phyloP scores from a whole-genome alignment of 1,284 basidiomycete species.

The Lentinus polychrous region DNA sequence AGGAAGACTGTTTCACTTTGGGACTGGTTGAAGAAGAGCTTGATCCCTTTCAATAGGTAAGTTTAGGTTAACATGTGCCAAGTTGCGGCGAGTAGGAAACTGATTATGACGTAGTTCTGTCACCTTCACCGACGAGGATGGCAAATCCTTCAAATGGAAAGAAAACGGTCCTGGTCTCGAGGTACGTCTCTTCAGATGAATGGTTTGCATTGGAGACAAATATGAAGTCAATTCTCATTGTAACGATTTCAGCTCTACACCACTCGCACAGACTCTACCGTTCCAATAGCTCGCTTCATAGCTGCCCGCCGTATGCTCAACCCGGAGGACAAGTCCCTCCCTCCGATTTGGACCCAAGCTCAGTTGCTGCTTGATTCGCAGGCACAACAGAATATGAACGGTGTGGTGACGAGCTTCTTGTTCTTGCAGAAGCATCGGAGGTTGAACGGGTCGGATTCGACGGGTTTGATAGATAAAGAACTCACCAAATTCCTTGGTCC shows the following conservation, averaged over 20 bases:
- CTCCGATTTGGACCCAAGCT: slow-evolving; percentile 17
- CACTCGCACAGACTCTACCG: slow-evolving; percentile 22
- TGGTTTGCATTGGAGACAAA: no score
- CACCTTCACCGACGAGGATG: slow-evolving; percentile 29
- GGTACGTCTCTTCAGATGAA: slow-evolving; percentile 20
- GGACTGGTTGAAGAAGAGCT: slow-evolving; percentile 36
- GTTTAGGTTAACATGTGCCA: no score
- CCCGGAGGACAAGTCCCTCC: slow-evolving; percentile 14
- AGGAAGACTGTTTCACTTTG: slow-evolving; percentile 19
- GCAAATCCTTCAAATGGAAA: slow-evolving; percentile 35
- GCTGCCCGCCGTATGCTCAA: slow-evolving; percentile 22
- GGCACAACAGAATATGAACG: slow-evolving; percentile 29
- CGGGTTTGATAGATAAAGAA: no score
- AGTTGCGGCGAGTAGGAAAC: no score
- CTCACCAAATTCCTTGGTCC: no score
- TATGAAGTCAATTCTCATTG: no score
- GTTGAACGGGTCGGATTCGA: slow-evolving; percentile 17
- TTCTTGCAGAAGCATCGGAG: slow-evolving; percentile 27
- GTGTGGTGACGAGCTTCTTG: slow-evolving; percentile 33
- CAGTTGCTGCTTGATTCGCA: slow-evolving; percentile 27
- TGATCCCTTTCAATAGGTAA: slow-evolving; percentile 37
- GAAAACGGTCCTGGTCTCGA: slow-evolving; percentile 32
- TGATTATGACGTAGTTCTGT: slow-evolving; percentile 24
- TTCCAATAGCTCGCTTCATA: slow-evolving; percentile 31
- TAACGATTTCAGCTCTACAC: slow-evolving; percentile 27